A percentile compares a stretch with the other conserved stretches of the same genome.
phyloP scores from a whole-genome alignment of 495 filamentous ascomycete genomes.

The Daldinia grandis region DNA sequence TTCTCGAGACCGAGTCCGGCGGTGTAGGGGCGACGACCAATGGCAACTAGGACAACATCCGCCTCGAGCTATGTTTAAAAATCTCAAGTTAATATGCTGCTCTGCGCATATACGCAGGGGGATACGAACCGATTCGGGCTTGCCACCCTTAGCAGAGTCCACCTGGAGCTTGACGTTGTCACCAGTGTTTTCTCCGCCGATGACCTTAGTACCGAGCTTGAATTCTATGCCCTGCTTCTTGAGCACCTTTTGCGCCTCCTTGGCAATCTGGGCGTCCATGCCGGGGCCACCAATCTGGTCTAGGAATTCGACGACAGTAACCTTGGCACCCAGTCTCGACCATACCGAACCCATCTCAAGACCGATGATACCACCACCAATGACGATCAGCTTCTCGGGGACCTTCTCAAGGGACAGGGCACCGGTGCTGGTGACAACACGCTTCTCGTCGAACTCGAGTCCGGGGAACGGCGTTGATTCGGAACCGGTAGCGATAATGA shows the following conservation, averaged over 20 bases:
- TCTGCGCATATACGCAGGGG: neutral
- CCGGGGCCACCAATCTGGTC: conserved; percentile 96
- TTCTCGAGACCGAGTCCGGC: conserved; percentile 90
- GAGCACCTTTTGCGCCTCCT: conserved; percentile 90
- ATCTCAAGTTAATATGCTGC: conserved; percentile 21
- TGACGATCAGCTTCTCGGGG: conserved; percentile 97
- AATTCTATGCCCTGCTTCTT: conserved; percentile 98
- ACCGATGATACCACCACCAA: conserved; percentile 98
- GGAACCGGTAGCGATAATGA: conserved; percentile 93
- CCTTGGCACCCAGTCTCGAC: conserved; percentile 90
- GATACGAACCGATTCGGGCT: conserved; percentile 79
- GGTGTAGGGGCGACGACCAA: conserved; percentile 95
- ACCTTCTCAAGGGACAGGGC: conserved; percentile 88
- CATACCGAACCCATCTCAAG: conserved; percentile 99
- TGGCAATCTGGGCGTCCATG: conserved; percentile 95
- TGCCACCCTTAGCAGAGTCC: conserved; percentile 95
- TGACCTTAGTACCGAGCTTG: conserved; percentile 96
- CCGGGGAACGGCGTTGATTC: conserved; percentile 97
- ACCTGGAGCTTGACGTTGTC: conserved; percentile 80
- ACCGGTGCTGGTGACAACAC: conserved; percentile 94
- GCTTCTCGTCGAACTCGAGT: conserved; percentile 94
- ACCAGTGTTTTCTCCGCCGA: conserved; percentile 80
- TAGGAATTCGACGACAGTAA: conserved; percentile 96
- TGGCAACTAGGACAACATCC: conserved; percentile 96
- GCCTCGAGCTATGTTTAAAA: conserved; percentile 75